A percentile compares a stretch with the other conserved stretches of the same genome.
Evolutionary conservation across 139 green algal genomes (phyloP).

Genomic region (Chlorella sp.): DNA sequence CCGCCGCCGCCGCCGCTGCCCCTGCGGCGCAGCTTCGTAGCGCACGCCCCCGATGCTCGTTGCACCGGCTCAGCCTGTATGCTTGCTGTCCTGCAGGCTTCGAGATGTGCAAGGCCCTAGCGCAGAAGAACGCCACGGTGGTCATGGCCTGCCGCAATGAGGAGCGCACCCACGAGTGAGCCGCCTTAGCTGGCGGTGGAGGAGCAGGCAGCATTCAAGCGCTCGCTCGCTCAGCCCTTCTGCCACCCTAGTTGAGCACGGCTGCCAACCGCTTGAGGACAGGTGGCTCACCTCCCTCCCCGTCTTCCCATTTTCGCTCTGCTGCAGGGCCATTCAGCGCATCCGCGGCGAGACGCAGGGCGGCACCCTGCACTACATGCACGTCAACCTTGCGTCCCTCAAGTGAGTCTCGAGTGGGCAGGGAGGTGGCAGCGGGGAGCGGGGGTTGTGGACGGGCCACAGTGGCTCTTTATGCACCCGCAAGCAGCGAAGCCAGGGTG

Average conservation of each 20-base stretch:
- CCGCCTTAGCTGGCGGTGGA: too few species aligned
- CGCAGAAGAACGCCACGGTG: neutral
- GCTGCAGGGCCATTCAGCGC: neutral
- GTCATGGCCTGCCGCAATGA: conserved; percentile 13
- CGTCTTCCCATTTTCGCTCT: neutral
- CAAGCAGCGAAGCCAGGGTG: too few species aligned
- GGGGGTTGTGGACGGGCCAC: too few species aligned
- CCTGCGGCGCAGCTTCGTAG: neutral
- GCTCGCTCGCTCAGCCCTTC: too few species aligned
- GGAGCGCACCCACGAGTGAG: conserved; percentile 10
- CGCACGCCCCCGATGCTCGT: neutral
- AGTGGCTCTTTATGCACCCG: too few species aligned
- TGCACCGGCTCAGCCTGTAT: too few species aligned
- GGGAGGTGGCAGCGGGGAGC: neutral
- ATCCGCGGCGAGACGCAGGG: neutral
- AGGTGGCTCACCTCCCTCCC: neutral
- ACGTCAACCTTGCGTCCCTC: conserved; percentile 16
- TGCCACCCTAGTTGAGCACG: too few species aligned
- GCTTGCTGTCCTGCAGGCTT: neutral
- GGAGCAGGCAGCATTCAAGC: too few species aligned
- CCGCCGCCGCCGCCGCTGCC: neutral
- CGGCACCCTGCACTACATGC: conserved; percentile 2
- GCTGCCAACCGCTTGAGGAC: neutral
- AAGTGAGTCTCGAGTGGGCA: neutral
- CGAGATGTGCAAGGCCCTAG: conserved; percentile 1